These are phyloP conservation scores for Ophiocordyceps robertsii DNA, from an alignment of 2,329 filamentous ascomycete genomes.

Conservation along the genomic window DNA sequence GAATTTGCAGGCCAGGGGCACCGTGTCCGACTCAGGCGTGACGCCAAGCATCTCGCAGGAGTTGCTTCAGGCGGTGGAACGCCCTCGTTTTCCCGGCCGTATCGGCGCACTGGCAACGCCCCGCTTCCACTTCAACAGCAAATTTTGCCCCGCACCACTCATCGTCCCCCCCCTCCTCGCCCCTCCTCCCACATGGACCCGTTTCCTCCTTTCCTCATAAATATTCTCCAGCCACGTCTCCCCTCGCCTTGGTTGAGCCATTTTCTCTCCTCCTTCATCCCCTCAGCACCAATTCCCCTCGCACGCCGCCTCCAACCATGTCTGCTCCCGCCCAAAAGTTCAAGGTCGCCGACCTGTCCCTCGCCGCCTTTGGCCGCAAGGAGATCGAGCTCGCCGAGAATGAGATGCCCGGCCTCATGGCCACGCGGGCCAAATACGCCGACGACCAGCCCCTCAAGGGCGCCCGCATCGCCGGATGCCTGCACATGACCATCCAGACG, in stretches of 20 bases:
- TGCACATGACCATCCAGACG: constrained; percentile 99
- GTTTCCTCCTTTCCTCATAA: too few relatives aligned
- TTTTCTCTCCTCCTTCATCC: constrained; percentile 5
- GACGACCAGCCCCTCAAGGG: constrained; percentile 85
- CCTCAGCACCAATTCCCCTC: constrained; percentile 1
- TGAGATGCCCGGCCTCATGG: constrained; percentile 97
- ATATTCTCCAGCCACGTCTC: constrained; percentile 5
- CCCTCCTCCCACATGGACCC: too few relatives aligned
- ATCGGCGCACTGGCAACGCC: not conserved
- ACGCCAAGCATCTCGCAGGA: too few relatives aligned
- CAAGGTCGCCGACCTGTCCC: constrained; percentile 97
- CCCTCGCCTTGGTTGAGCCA: constrained; percentile 6
- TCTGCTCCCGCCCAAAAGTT: constrained; percentile 79
- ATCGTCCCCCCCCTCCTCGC: too few relatives aligned
- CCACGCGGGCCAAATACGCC: constrained; percentile 84
- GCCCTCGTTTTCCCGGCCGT: not conserved
- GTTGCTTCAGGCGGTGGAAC: not conserved
- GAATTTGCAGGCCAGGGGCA: too few relatives aligned
- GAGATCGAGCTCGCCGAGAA: constrained; percentile 97
- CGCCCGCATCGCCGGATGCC: constrained; percentile 90
- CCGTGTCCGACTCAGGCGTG: too few relatives aligned
- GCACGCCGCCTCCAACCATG: constrained; percentile 28
- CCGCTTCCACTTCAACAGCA: constrained; percentile 1
- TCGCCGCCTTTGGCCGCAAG: constrained; percentile 96
- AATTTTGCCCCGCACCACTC: constrained; percentile 4